A percentile compares a stretch with the other conserved stretches of the same genome.
Evolutionary conservation across 106 monocot species (phyloP).

Genomic region (Narthecium ossifragum): DNA sequence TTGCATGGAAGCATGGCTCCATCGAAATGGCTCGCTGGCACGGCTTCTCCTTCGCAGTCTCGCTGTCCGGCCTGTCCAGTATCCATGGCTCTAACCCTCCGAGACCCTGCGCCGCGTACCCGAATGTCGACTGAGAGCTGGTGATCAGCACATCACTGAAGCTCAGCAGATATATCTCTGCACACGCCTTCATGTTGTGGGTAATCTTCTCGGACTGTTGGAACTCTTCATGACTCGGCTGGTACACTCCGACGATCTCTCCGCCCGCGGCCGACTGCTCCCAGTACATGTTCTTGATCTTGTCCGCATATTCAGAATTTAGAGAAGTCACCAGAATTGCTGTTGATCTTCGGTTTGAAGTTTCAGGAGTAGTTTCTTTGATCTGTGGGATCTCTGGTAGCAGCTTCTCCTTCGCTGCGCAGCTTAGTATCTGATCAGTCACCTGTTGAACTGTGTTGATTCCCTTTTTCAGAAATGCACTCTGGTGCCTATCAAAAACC

Average conservation of each 20-base stretch:
- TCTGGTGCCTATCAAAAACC: background rate
- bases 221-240: conserved; percentile 61
- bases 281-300: conserved; percentile 56
- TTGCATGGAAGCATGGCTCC: conserved; percentile 68
- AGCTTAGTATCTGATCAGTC: conserved; percentile 30
- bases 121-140: conserved; percentile 63
- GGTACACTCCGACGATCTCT: conserved; percentile 43
- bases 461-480: background rate
- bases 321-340: conserved; percentile 54
- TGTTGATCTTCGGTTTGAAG: conserved; percentile 12
- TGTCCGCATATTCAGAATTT: conserved; percentile 42
- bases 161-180: conserved; percentile 70
- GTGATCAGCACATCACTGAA: conserved; percentile 48
- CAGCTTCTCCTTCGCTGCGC: conserved; percentile 33
- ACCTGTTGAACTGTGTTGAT: background rate
- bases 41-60: conserved; percentile 27
- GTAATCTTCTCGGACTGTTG: conserved; percentile 41
- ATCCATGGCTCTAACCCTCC: conserved; percentile 65
- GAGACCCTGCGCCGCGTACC: conserved; percentile 61
- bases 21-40: conserved; percentile 38
- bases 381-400: conserved; percentile 20
- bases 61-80: conserved; percentile 31
- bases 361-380: background rate
- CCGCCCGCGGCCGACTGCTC: conserved; percentile 38
- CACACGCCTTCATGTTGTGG: conserved; percentile 68